phyloP scores from a whole-genome alignment of 148 eudicot species.

The Pharnaceum exiguum region DNA sequence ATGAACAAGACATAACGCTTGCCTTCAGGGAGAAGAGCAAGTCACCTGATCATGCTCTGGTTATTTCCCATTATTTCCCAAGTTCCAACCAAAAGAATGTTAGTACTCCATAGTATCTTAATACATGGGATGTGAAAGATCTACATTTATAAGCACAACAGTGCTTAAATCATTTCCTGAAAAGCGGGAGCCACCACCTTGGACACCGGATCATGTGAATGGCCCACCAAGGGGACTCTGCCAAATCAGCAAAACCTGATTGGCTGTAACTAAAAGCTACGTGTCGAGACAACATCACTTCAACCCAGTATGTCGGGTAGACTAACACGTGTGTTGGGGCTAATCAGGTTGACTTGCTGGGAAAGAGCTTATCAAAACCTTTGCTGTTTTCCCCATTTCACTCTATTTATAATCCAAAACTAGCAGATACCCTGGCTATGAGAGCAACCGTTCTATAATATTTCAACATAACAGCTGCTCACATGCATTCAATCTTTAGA shows the following conservation, averaged over 20 bases:
- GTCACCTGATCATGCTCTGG: conserved; percentile 9
- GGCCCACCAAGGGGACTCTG: not conserved
- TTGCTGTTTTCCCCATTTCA: too few relatives aligned
- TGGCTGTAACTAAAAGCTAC: not conserved
- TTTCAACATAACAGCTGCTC: too few relatives aligned
- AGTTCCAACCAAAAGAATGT: conserved; percentile 10
- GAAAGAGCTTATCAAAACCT: not conserved
- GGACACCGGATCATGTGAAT: conserved; percentile 4
- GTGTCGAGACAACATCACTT: not conserved
- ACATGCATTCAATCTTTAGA: too few relatives aligned
- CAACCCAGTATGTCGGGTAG: not conserved
- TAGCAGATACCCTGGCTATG: too few relatives aligned
- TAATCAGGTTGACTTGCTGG: conserved; percentile 8
- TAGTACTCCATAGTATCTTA: not conserved
- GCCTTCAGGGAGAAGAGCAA: conserved; percentile 16
- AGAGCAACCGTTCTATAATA: too few relatives aligned
- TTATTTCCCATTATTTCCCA: conserved; percentile 10
- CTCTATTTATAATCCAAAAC: too few relatives aligned
- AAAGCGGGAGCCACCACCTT: not conserved
- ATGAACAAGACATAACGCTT: conserved; percentile 13
- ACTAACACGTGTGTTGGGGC: not conserved
- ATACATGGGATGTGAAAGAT: not conserved
- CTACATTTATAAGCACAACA: too few relatives aligned
- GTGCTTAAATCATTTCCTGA: not conserved
- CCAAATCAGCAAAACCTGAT: not conserved